Percentiles rank a stretch among this genome's conserved stretches.
phyloP scores from a whole-genome alignment of 345 rosid species.

The Citrus inodora region DNA sequence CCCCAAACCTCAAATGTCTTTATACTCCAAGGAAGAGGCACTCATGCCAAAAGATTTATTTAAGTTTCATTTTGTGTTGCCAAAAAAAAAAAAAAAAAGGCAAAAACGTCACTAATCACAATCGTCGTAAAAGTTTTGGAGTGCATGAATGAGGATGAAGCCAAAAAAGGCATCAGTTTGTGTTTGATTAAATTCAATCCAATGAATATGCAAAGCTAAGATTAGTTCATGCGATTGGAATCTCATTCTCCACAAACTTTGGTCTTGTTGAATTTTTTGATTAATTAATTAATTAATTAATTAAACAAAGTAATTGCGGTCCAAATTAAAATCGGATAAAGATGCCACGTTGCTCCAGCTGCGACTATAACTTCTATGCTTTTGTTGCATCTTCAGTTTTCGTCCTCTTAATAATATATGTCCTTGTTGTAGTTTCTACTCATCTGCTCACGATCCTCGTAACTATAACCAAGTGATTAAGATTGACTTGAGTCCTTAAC shows the following conservation, averaged over 20 bases:
- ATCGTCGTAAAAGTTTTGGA: neutral
- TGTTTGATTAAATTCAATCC: neutral
- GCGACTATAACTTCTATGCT: conserved; percentile 19
- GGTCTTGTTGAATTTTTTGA: neutral
- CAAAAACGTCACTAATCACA: conserved; percentile 1
- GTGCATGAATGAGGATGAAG: neutral
- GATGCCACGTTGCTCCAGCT: conserved; percentile 19
- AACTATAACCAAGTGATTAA: neutral
- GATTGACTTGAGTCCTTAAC: neutral
- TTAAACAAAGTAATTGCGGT: neutral
- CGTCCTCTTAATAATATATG: neutral
- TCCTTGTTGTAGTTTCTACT: neutral
- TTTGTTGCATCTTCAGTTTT: neutral
- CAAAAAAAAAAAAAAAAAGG: neutral
- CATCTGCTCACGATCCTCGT: neutral
- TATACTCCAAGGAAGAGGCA: conserved; percentile 19
- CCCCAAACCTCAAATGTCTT: conserved; percentile 22
- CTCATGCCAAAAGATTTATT: neutral
- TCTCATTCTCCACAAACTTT: conserved; percentile 19
- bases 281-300: no score
- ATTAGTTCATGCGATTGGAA: neutral
- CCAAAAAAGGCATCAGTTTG: neutral
- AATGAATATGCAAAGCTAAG: neutral
- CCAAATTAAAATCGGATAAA: conserved; percentile 14
- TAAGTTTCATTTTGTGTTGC: neutral